Evolutionary conservation across 169 alveolate species (phyloP).

Genomic region (Eimeria praecox): DNA sequence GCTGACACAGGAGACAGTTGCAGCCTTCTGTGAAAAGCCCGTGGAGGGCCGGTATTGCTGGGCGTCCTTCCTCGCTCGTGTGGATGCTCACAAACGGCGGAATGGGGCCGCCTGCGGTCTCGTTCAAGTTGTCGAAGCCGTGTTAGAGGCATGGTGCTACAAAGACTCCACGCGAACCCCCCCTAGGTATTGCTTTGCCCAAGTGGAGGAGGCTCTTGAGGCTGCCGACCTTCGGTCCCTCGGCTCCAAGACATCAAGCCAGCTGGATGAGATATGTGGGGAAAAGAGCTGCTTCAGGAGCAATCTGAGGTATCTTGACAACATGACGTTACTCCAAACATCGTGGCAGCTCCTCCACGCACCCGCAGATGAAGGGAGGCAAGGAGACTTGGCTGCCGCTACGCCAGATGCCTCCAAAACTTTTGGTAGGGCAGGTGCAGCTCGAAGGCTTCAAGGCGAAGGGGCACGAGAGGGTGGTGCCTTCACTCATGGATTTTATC

Average conservation of each 20-base stretch:
- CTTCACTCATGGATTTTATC: neutral
- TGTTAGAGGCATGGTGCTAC: constrained; percentile 87
- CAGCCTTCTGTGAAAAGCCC: constrained; percentile 72
- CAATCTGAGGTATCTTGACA: constrained; percentile 84
- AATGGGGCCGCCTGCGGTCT: constrained; percentile 84
- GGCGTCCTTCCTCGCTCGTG: constrained; percentile 80
- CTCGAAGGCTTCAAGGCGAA: constrained; percentile 17
- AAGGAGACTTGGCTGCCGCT: neutral
- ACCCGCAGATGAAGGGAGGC: constrained; percentile 18
- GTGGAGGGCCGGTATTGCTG: constrained; percentile 81
- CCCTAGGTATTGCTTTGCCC: constrained; percentile 82
- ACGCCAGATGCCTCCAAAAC: neutral
- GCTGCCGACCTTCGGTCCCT: constrained; percentile 58
- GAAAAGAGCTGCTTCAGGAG: constrained; percentile 82
- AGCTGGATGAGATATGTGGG: constrained; percentile 82
- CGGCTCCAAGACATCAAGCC: constrained; percentile 55
- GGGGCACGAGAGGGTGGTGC: neutral
- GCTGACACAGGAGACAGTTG: constrained; percentile 68
- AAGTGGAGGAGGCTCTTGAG: constrained; percentile 76
- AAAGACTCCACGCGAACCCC: constrained; percentile 56
- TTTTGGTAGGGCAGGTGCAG: neutral
- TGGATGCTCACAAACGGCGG: constrained; percentile 72
- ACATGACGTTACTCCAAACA: constrained; percentile 84
- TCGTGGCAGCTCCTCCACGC: constrained; percentile 84
- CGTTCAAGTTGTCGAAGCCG: constrained; percentile 79